A percentile compares a stretch with the other conserved stretches of the same genome.
Conservation (phyloP, 257 asterid species). For the Solanum peruvianum region DNA sequence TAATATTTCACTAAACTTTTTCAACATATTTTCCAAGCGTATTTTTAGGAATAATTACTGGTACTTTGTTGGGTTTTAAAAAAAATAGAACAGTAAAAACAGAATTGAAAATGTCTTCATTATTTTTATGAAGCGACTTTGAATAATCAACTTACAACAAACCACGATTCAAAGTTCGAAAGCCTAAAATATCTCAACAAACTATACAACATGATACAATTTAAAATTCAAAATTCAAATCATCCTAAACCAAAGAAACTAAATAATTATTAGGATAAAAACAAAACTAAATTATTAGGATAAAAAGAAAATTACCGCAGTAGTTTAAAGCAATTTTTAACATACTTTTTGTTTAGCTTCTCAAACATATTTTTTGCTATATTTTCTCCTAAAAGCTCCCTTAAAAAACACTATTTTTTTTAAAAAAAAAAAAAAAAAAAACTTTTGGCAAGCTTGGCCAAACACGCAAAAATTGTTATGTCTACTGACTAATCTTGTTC, state of each 20-base stretch:
- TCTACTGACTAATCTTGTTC: background rate
- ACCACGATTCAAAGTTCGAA: background rate
- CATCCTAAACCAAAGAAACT: background rate
- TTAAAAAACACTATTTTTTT: no score
- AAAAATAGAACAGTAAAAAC: no score
- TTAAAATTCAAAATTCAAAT: background rate
- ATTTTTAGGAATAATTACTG: background rate
- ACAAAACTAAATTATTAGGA: no score
- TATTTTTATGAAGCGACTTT: no score
- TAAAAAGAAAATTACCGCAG: background rate
- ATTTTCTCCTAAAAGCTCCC: background rate
- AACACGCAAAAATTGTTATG: background rate
- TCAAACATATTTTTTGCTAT: background rate
- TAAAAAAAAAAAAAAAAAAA: no score
- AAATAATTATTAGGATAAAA: no score
- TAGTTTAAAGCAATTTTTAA: background rate
- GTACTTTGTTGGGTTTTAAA: background rate
- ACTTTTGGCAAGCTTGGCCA: background rate
- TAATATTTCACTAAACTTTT: background rate
- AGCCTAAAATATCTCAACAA: background rate
- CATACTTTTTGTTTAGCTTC: background rate
- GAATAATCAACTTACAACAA: no score
- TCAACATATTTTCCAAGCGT: background rate
- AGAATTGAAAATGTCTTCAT: no score
- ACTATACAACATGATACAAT: background rate